Percentiles rank a stretch among this genome's conserved stretches.
Evolutionary conservation across 106 monocot genomes (phyloP).

Genomic region (Chionographis japonica): DNA sequence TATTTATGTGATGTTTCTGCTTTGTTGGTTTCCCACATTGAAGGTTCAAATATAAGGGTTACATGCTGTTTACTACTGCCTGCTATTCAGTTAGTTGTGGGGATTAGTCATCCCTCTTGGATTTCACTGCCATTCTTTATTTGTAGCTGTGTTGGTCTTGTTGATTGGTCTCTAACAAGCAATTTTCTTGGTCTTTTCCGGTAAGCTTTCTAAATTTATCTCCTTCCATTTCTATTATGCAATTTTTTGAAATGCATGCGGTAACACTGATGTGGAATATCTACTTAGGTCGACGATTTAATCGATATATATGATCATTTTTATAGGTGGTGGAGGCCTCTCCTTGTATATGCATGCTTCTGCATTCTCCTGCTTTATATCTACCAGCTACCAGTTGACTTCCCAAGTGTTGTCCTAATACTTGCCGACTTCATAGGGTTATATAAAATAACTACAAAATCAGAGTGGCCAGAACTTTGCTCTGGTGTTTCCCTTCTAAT

Average conservation of each 20-base stretch:
- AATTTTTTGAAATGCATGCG: constrained; percentile 1
- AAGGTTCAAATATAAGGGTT: constrained; percentile 74
- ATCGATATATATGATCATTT: constrained; percentile 7
- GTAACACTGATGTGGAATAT: background rate
- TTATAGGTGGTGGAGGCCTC: constrained; percentile 85
- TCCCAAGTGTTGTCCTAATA: constrained; percentile 41
- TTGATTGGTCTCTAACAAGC: constrained; percentile 95
- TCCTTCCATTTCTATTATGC: background rate
- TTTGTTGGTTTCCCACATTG: constrained; percentile 8
- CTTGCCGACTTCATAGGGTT: constrained; percentile 85
- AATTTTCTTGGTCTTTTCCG: constrained; percentile 93
- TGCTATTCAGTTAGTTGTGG: constrained; percentile 79
- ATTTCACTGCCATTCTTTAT: constrained; percentile 85
- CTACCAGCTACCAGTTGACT: constrained; percentile 75
- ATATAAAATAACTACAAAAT: constrained; percentile 54
- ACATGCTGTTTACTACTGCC: constrained; percentile 75
- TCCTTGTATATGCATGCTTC: constrained; percentile 71
- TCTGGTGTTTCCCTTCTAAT: constrained; percentile 64
- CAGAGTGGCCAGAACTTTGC: constrained; percentile 75
- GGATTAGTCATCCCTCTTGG: constrained; percentile 94
- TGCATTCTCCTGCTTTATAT: constrained; percentile 76
- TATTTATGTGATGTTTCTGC: too few species aligned
- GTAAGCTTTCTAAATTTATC: constrained; percentile 28
- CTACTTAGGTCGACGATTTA: background rate
- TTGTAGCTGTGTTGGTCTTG: constrained; percentile 91